These are phyloP conservation scores for Camelina sativa DNA, from an alignment of 345 rosid species.

Conservation along the genomic window DNA sequence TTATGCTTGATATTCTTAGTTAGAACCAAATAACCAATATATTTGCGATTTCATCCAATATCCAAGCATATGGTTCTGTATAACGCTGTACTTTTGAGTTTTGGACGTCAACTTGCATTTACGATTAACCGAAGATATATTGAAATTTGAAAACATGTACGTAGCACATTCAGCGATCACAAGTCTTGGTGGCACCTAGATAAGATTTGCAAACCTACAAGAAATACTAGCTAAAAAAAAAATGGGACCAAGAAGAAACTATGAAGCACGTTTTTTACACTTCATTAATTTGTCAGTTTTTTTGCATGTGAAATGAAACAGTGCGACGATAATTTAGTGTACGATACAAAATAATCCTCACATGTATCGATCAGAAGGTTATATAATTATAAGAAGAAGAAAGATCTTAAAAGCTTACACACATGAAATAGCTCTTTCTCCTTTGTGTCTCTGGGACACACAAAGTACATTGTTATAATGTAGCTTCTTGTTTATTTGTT, in stretches of 20 bases:
- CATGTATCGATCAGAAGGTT: slow-evolving; percentile 17
- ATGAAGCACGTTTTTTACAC: slow-evolving; percentile 18
- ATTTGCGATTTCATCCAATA: not conserved
- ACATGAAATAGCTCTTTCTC: slow-evolving; percentile 8
- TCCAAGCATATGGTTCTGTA: not conserved
- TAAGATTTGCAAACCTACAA: slow-evolving; percentile 14
- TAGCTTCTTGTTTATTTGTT: slow-evolving; percentile 23
- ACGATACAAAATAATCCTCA: not conserved
- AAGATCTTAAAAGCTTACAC: not conserved
- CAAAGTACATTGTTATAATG: not conserved
- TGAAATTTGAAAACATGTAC: not conserved
- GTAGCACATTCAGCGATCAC: slow-evolving; percentile 18
- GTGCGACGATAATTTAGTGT: slow-evolving; percentile 27
- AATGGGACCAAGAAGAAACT: not conserved
- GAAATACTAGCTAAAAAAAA: not conserved
- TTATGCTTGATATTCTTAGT: not conserved
- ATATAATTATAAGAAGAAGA: slow-evolving; percentile 2
- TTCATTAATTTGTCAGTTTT: slow-evolving; percentile 1
- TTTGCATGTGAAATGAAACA: slow-evolving; percentile 4
- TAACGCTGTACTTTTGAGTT: not conserved
- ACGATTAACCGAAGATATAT: not conserved
- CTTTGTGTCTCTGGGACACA: not conserved
- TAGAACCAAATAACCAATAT: not conserved
- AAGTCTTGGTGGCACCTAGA: slow-evolving; percentile 1
- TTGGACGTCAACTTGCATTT: slow-evolving; percentile 5